Conservation (phyloP, 768 basidiomycete genomes). For the Tulasnella sp. region DNA sequence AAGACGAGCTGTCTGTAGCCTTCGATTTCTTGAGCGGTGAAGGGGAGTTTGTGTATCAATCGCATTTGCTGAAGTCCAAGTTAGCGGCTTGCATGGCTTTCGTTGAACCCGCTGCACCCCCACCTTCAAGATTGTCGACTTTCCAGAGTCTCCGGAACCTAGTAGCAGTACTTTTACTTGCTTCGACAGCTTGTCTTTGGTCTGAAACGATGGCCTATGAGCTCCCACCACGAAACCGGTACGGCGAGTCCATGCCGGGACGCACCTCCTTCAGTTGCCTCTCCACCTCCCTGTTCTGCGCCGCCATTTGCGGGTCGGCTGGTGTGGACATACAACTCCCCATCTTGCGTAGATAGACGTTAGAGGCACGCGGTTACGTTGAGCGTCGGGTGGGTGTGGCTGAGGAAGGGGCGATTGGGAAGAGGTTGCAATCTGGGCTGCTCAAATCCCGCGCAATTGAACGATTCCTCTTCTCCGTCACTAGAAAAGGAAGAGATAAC, state of each 20-base stretch:
- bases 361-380: background rate
- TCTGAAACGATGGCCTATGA: background rate
- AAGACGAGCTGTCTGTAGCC: slow-evolving; percentile 88
- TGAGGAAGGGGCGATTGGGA: background rate
- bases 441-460: background rate
- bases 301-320: slow-evolving; percentile 5
- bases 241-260: background rate
- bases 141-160: slow-evolving; percentile 91
- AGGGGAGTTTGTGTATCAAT: slow-evolving; percentile 84
- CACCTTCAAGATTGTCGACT: slow-evolving; percentile 87
- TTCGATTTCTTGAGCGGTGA: slow-evolving; percentile 78
- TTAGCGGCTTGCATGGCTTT: background rate
- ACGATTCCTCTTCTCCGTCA: background rate
- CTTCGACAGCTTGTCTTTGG: slow-evolving; percentile 19
- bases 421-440: background rate
- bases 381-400: background rate
- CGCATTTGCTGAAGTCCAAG: slow-evolving; percentile 80
- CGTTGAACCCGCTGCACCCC: slow-evolving; percentile 7
- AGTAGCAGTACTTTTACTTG: slow-evolving; percentile 69
- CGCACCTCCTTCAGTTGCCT: slow-evolving; percentile 20
- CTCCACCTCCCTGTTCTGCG: slow-evolving; percentile 17
- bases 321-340: slow-evolving; percentile 12
- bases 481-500: background rate
- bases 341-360: slow-evolving; percentile 19
- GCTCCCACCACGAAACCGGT: background rate